phyloP scores from a whole-genome alignment of 2,329 filamentous ascomycete genomes.

The Lojkania enalia region DNA sequence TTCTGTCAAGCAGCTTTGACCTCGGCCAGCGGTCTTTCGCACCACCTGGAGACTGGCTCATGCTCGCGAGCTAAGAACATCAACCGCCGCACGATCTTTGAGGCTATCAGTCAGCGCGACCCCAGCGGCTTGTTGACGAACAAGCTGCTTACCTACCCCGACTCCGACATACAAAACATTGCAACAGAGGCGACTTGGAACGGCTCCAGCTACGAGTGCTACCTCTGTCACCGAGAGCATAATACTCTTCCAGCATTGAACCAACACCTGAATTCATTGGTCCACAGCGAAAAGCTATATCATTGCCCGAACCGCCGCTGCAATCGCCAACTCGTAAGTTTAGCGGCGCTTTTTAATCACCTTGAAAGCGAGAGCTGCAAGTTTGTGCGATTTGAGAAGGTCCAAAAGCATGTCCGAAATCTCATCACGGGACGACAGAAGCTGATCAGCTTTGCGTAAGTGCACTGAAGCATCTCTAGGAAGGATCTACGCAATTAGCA shows the following conservation, averaged over 20 bases:
- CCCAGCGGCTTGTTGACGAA: constrained; percentile 55
- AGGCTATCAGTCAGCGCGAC: constrained; percentile 52
- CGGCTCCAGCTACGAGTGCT: constrained; percentile 55
- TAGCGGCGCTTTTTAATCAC: constrained; percentile 51
- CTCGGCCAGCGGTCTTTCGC: constrained; percentile 57
- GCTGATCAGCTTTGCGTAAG: constrained; percentile 10
- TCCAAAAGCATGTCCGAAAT: constrained; percentile 34
- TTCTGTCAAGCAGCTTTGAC: constrained; percentile 56
- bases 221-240: constrained; percentile 56
- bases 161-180: constrained; percentile 37
- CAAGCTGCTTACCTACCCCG: constrained; percentile 50
- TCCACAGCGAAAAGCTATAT: constrained; percentile 54
- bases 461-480: neutral
- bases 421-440: constrained; percentile 14
- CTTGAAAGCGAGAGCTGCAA: constrained; percentile 51
- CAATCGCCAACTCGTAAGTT: constrained; percentile 41
- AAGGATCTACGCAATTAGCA: neutral
- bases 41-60: constrained; percentile 61
- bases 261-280: constrained; percentile 58
- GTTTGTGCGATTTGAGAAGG: constrained; percentile 46
- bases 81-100: constrained; percentile 54
- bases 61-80: constrained; percentile 52
- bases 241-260: constrained; percentile 44
- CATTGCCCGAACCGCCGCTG: constrained; percentile 50
- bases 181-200: constrained; percentile 49